Percentiles rank a stretch among this genome's conserved stretches.
These are phyloP conservation scores for Amphirosellinia nigrospora DNA, from an alignment of 495 filamentous ascomycete species.

Conservation along the genomic window DNA sequence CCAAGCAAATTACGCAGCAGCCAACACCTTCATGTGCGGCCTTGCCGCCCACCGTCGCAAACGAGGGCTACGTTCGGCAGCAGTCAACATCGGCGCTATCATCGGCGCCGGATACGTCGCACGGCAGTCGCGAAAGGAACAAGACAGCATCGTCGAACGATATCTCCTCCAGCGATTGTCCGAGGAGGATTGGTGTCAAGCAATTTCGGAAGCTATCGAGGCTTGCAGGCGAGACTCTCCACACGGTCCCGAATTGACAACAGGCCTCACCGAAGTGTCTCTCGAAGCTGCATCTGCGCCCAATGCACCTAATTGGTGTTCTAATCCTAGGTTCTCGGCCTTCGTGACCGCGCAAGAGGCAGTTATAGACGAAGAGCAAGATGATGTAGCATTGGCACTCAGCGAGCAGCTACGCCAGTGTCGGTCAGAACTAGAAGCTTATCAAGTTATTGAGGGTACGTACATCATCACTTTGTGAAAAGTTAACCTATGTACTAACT, in stretches of 20 bases:
- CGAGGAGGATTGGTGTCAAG: constrained; percentile 30
- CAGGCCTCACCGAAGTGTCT: constrained; percentile 28
- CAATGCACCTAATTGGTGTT: constrained; percentile 8
- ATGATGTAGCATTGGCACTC: background rate
- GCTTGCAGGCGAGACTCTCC: constrained; percentile 15
- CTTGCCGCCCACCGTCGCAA: constrained; percentile 42
- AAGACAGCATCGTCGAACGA: constrained; percentile 37
- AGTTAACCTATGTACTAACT: background rate
- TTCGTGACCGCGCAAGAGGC: background rate
- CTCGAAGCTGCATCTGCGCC: background rate
- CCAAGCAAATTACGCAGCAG: constrained; percentile 59
- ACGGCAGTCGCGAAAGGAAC: constrained; percentile 25
- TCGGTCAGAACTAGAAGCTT: constrained; percentile 14
- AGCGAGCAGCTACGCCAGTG: constrained; percentile 20
- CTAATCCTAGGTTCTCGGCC: constrained; percentile 19
- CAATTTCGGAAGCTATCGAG: constrained; percentile 29
- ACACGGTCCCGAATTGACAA: constrained; percentile 21
- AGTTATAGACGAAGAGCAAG: background rate
- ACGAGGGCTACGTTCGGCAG: constrained; percentile 40
- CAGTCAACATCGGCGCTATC: constrained; percentile 50
- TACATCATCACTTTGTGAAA: background rate
- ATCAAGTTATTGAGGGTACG: constrained; percentile 27
- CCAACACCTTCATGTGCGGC: constrained; percentile 53
- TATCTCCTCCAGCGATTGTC: constrained; percentile 26
- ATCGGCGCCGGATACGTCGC: constrained; percentile 51